These are phyloP conservation scores for Seiridium unicorne DNA, from an alignment of 2,329 filamentous ascomycete genomes.

Conservation along the genomic window DNA sequence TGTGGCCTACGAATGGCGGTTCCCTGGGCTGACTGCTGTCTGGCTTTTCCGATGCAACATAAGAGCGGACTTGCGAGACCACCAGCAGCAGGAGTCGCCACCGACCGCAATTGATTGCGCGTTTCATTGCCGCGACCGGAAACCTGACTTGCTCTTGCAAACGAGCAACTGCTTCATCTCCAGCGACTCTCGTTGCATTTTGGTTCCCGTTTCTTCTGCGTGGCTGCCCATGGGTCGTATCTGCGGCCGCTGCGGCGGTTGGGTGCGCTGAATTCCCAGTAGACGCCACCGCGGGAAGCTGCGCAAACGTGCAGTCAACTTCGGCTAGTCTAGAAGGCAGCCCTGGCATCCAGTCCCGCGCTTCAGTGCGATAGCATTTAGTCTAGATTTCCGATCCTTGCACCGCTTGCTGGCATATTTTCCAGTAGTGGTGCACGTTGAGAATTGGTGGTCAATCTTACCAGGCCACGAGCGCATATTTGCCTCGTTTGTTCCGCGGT, in stretches of 20 bases:
- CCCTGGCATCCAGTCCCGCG: background rate
- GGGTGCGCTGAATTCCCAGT: background rate
- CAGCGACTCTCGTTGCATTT: background rate
- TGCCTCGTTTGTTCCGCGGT: background rate
- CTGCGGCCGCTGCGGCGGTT: background rate
- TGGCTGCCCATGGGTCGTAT: background rate
- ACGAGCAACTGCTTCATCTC: background rate
- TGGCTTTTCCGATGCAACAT: background rate
- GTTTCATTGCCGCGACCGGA: background rate
- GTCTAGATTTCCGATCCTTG: background rate
- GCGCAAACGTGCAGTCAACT: background rate
- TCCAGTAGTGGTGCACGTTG: background rate
- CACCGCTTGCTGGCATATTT: background rate
- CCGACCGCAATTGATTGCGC: background rate
- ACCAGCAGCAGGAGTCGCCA: background rate
- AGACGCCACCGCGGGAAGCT: background rate
- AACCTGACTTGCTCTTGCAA: background rate
- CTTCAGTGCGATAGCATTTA: background rate
- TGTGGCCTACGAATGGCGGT: background rate
- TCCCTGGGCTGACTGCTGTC: background rate
- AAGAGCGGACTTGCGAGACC: background rate
- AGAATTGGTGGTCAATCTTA: background rate
- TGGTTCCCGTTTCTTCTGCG: background rate
- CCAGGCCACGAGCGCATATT: background rate
- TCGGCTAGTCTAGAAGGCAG: background rate